phyloP scores from a whole-genome alignment of 148 eudicot species.

The Cornus suecica region DNA sequence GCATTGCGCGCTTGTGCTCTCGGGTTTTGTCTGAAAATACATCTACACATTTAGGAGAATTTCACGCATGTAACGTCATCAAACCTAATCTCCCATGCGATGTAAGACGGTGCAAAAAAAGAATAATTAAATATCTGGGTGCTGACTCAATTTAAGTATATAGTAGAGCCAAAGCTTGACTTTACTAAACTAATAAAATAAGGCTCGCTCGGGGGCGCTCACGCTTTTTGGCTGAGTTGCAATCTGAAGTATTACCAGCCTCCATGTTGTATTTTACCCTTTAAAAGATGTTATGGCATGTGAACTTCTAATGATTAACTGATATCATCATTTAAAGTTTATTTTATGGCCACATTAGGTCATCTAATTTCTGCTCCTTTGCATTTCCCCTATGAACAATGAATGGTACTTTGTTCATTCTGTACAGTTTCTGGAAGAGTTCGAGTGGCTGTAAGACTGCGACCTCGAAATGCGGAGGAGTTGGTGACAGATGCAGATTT shows the following conservation, averaged over 20 bases:
- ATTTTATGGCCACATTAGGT: background rate
- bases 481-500: slow-evolving; percentile 90
- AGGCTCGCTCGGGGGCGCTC: too few relatives aligned
- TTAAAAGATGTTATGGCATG: background rate
- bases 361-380: background rate
- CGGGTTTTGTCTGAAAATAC: too few relatives aligned
- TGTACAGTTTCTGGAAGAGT: slow-evolving; percentile 77
- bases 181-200: too few relatives aligned
- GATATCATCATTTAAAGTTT: background rate
- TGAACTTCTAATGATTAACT: background rate
- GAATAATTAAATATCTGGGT: too few relatives aligned
- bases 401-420: background rate
- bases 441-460: slow-evolving; percentile 88
- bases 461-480: slow-evolving; percentile 94
- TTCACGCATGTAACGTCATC: too few relatives aligned
- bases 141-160: too few relatives aligned
- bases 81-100: too few relatives aligned
- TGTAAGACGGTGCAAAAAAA: too few relatives aligned
- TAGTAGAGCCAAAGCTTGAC: too few relatives aligned
- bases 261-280: background rate
- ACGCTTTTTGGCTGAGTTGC: too few relatives aligned
- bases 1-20: too few relatives aligned
- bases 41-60: too few relatives aligned
- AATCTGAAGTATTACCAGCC: background rate
- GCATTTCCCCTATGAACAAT: background rate